Conservation (phyloP, 495 filamentous ascomycete genomes). For the Aspergillus asperescens region DNA sequence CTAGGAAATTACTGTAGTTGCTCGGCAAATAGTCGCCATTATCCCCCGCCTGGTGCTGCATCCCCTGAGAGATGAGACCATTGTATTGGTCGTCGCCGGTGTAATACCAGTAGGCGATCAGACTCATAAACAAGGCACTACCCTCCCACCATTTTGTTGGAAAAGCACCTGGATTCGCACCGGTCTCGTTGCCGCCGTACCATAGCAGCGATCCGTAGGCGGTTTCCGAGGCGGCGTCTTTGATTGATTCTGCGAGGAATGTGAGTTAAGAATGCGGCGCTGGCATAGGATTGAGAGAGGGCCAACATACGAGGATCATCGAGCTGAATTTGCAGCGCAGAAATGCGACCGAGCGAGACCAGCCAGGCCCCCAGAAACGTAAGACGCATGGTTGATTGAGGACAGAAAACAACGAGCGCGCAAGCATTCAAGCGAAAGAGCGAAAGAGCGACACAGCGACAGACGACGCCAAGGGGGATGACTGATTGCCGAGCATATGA, state of each 20-base stretch:
- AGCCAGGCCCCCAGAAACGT: neutral
- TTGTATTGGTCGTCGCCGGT: constrained; percentile 53
- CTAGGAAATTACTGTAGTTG: constrained; percentile 39
- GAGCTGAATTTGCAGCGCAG: constrained; percentile 6
- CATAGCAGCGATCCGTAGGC: constrained; percentile 63
- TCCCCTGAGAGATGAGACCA: constrained; percentile 41
- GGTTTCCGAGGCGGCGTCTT: constrained; percentile 52
- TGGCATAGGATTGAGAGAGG: neutral
- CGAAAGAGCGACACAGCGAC: too few species aligned
- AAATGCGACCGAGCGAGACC: neutral
- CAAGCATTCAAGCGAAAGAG: neutral
- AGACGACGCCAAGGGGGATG: neutral
- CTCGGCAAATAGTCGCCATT: constrained; percentile 45
- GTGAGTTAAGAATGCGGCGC: neutral
- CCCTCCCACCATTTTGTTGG: constrained; percentile 71
- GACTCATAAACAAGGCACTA: constrained; percentile 52
- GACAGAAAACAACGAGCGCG: neutral
- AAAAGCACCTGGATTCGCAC: constrained; percentile 55
- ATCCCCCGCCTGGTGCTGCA: constrained; percentile 46
- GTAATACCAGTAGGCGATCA: constrained; percentile 53
- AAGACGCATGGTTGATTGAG: constrained; percentile 10
- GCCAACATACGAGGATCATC: constrained; percentile 3
- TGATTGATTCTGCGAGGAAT: constrained; percentile 55
- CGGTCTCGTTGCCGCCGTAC: constrained; percentile 61
- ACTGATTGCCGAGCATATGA: too few species aligned